phyloP scores from a whole-genome alignment of 2,329 filamentous ascomycete species.

The Talaromyces sp. region DNA sequence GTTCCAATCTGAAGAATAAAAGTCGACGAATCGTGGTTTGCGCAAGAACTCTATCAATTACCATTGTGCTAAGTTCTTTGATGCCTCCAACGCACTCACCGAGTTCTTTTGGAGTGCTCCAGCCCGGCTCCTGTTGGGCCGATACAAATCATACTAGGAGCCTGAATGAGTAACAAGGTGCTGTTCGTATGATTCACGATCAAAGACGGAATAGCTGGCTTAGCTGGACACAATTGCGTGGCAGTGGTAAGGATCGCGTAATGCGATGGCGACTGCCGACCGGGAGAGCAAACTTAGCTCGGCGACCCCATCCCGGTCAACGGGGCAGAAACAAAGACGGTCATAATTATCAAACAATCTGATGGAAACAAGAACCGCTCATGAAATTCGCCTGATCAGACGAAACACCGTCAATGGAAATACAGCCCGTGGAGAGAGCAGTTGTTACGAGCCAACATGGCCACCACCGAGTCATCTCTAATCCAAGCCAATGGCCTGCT shows the following conservation, averaged over 20 bases:
- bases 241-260: conserved; percentile 10
- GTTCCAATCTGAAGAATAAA: not conserved
- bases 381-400: not conserved
- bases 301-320: not conserved
- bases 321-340: not conserved
- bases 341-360: not conserved
- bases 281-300: not conserved
- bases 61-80: not conserved
- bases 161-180: not conserved
- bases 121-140: not conserved
- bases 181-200: not conserved
- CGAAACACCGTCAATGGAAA: conserved; percentile 2
- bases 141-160: not conserved
- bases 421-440: not conserved
- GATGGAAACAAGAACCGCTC: not conserved
- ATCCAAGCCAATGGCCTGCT: not conserved
- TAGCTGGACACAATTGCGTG: not conserved
- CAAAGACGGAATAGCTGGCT: not conserved
- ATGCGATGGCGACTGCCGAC: conserved; percentile 5
- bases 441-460: not conserved
- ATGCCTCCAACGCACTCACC: not conserved
- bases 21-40: not conserved
- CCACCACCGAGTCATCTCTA: not conserved
- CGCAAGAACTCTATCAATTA: not conserved
- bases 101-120: not conserved